These are phyloP conservation scores for Cladosporium sp. DNA, from an alignment of 2,329 filamentous ascomycete genomes.

Conservation along the genomic window DNA sequence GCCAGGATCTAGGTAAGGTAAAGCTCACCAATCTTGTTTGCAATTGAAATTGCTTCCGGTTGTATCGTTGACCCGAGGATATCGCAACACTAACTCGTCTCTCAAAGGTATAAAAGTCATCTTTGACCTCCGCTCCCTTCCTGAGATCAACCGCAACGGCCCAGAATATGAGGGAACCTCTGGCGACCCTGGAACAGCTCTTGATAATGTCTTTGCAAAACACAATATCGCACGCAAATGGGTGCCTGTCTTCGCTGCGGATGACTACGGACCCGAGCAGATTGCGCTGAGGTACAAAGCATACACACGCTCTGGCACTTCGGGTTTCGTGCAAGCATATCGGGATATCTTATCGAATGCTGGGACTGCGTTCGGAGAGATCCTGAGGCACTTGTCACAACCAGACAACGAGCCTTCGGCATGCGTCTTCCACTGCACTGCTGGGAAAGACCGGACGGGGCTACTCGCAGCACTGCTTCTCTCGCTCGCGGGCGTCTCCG, in stretches of 20 bases:
- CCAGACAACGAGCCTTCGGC: constrained; percentile 39
- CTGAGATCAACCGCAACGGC: constrained; percentile 51
- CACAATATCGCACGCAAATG: constrained; percentile 55
- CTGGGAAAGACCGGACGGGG: constrained; percentile 74
- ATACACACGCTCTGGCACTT: constrained; percentile 53
- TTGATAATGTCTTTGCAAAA: constrained; percentile 23
- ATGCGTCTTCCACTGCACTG: constrained; percentile 68
- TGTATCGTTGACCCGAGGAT: background rate
- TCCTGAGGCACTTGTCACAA: constrained; percentile 56
- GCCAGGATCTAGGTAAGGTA: constrained; percentile 30
- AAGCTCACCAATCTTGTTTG: background rate
- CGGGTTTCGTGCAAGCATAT: constrained; percentile 63
- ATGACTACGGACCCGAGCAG: constrained; percentile 59
- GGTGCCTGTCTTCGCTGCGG: constrained; percentile 60
- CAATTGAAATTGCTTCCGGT: background rate
- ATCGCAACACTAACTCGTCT: constrained; percentile 20
- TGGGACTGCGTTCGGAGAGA: constrained; percentile 51
- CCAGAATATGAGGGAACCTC: constrained; percentile 31
- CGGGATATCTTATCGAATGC: constrained; percentile 55
- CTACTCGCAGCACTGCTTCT: constrained; percentile 64
- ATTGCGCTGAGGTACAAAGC: constrained; percentile 57
- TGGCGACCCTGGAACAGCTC: background rate
- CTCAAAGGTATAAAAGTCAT: constrained; percentile 55
- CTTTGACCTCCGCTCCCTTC: constrained; percentile 63
- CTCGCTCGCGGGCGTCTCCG: constrained; percentile 57